A percentile compares a stretch with the other conserved stretches of the same genome.
phyloP scores from a whole-genome alignment of 768 basidiomycete genomes.

The Pisolithus sp. region DNA sequence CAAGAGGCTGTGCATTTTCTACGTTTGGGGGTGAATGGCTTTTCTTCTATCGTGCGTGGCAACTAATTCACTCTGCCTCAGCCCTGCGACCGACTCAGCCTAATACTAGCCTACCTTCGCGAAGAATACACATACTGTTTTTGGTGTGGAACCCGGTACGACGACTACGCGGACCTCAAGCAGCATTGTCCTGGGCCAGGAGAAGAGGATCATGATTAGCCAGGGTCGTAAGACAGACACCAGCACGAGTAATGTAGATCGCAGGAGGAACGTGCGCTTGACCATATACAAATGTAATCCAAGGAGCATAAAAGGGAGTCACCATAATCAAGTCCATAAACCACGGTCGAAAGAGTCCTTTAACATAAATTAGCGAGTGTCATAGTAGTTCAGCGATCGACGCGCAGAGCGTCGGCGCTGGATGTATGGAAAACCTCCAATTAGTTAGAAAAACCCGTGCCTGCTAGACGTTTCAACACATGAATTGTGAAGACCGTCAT shows the following conservation, averaged over 20 bases:
- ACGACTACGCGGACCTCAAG: constrained; percentile 51
- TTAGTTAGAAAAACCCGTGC: too few species aligned
- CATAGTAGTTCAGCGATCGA: too few species aligned
- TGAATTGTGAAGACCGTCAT: constrained; percentile 59
- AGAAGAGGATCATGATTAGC: constrained; percentile 76
- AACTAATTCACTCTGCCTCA: constrained; percentile 28
- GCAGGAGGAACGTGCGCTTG: constrained; percentile 16
- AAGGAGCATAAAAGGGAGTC: constrained; percentile 10
- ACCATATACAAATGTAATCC: constrained; percentile 28
- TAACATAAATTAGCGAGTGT: too few species aligned
- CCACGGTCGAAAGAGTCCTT: constrained; percentile 9
- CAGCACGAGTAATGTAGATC: background rate
- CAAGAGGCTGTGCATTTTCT: constrained; percentile 66
- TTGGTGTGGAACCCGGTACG: constrained; percentile 82
- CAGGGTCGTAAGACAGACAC: background rate
- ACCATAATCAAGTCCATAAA: constrained; percentile 11
- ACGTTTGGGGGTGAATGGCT: constrained; percentile 48
- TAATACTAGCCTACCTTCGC: constrained; percentile 70
- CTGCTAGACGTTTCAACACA: constrained; percentile 4
- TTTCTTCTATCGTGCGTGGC: constrained; percentile 2
- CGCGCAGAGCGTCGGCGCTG: background rate
- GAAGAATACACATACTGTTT: constrained; percentile 73
- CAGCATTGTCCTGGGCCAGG: constrained; percentile 65
- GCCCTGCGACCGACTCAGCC: constrained; percentile 63
- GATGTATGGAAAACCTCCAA: background rate